Conservation (phyloP, 2,329 filamentous ascomycete species). For the Fusarium chaquense region DNA sequence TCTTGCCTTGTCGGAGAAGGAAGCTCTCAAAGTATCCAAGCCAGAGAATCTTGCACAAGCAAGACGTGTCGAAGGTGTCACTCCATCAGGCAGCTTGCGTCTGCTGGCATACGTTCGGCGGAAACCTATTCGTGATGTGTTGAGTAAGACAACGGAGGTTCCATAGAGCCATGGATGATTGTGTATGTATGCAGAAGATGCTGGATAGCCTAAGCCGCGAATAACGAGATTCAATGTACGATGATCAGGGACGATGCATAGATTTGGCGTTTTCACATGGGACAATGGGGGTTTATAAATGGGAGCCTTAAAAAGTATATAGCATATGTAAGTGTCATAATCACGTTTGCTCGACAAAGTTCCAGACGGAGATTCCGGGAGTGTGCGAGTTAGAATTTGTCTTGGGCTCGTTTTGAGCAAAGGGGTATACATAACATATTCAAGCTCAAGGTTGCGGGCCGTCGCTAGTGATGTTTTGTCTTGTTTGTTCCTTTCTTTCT, state of each 20-base stretch:
- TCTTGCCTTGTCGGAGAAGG: slow-evolving; percentile 82
- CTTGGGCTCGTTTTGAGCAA: slow-evolving; percentile 7
- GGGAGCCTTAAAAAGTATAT: slow-evolving; percentile 1
- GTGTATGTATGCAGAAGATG: not conserved
- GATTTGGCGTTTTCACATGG: slow-evolving; percentile 17
- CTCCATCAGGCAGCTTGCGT: slow-evolving; percentile 69
- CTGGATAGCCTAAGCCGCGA: not conserved
- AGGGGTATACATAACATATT: slow-evolving; percentile 23
- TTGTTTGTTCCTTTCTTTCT: not conserved
- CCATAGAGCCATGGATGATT: not conserved
- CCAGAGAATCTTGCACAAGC: slow-evolving; percentile 93
- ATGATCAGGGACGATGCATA: slow-evolving; percentile 10
- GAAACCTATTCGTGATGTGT: slow-evolving; percentile 16
- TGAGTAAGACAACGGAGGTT: slow-evolving; percentile 4
- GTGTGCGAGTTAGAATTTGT: slow-evolving; percentile 11
- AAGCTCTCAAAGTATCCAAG: slow-evolving; percentile 74
- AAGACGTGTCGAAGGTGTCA: slow-evolving; percentile 83
- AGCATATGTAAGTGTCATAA: slow-evolving; percentile 10
- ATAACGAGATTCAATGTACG: not conserved
- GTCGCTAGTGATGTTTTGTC: not conserved
- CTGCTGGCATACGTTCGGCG: slow-evolving; percentile 72
- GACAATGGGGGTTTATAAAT: not conserved
- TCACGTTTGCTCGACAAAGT: not conserved
- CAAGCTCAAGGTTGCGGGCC: slow-evolving; percentile 31
- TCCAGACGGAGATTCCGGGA: not conserved